Conservation (phyloP, 192 early-diverging fungal genomes). For the Mortierella hygrophila region DNA sequence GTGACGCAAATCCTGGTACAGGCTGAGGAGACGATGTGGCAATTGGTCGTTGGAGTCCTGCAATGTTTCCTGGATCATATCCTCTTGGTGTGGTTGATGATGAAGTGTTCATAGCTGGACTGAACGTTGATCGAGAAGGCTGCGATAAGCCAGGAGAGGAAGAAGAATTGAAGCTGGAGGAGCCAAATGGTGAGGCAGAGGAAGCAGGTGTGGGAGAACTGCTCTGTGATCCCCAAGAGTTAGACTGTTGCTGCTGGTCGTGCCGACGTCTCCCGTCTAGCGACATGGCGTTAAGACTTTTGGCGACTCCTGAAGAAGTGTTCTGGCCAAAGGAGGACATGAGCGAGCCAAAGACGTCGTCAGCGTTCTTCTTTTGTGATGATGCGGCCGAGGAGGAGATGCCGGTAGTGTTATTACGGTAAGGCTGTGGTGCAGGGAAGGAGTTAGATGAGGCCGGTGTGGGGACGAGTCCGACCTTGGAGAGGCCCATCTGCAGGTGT, state of each 20-base stretch:
- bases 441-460: constrained; percentile 15
- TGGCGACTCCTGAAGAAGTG: constrained; percentile 12
- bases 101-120: not conserved
- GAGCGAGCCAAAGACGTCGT: constrained; percentile 50
- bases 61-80: constrained; percentile 21
- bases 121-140: not conserved
- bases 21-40: constrained; percentile 7
- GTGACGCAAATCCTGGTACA: constrained; percentile 17
- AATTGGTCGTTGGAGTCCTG: constrained; percentile 14
- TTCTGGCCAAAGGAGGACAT: constrained; percentile 41
- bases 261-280: constrained; percentile 42
- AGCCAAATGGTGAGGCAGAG: not conserved
- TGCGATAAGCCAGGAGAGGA: constrained; percentile 19
- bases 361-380: constrained; percentile 41
- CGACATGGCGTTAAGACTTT: constrained; percentile 37
- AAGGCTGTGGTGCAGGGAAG: not conserved
- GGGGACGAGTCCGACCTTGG: constrained; percentile 27
- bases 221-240: constrained; percentile 18
- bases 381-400: not conserved
- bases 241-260: constrained; percentile 42
- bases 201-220: constrained; percentile 16
- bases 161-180: not conserved
- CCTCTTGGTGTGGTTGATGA: constrained; percentile 12
- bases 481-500: constrained; percentile 46
- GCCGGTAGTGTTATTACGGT: constrained; percentile 6